Evolutionary conservation across 2,329 filamentous ascomycete species (phyloP), one percentile per base, ranked within the genome.

Genomic region (Cytospora leucostoma): DNA sequence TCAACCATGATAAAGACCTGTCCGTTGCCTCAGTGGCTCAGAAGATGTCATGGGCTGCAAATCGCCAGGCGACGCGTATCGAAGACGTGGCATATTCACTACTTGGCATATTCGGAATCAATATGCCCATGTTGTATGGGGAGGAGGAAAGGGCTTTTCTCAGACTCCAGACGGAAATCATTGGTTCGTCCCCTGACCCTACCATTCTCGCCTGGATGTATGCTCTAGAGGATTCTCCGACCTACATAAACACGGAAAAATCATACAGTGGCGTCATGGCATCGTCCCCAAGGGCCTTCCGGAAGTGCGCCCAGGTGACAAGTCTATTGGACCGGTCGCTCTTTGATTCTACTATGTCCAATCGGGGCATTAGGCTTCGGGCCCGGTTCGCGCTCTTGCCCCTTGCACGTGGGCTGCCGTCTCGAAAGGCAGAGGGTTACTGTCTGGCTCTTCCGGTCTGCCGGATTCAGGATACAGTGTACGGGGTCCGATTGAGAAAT

Each of bases 21-120:
- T 52, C 57, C 7, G 11, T 35, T 33, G 52, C 60, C 35, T 56
- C 62, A 8, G 57, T 66, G 21, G 64, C 64, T 6, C 64, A 66
- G 40, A 63, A 62, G 21, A 66, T 66, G 61, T 66, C 61, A 7
- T 66, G 64, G 64, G 64, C 64, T n/a, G 62, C 40, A 4, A 51
- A n/a, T 10, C 32, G 57, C 7, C 32, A 55, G 21, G 27, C 56
- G 7, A 64, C 64, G 38, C 64, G 61, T 21, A 59, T 51, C 35
- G 61, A 66, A n/a, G 64, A 64, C 19, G 17, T 50, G 38, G 61
- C 64, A 13, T 61, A 64, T n/a, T 63, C 51, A 6, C 19, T 66
- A 34, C 47, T 66, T 12, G 61, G 61, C 1, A 53, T 66, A 0
- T 66, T 64, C 13, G 64, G 32, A 19, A 59, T 66, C 8, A 37